Evolutionary conservation across 108 stramenopile genomes (phyloP), one percentile per base, ranked within the genome.

Genomic region (Cyclotella sp.): DNA sequence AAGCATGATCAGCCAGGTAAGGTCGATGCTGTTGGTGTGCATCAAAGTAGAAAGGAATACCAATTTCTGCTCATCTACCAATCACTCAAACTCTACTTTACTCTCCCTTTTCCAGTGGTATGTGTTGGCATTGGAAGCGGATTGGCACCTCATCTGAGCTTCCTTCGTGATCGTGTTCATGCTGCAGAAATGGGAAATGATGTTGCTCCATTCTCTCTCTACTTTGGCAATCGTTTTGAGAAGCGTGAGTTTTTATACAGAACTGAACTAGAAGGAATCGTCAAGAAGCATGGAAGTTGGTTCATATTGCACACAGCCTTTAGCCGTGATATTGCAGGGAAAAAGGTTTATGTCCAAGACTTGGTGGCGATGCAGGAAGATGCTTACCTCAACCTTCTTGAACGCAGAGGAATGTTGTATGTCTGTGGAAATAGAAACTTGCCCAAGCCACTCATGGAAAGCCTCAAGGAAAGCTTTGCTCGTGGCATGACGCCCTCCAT

Each of bases 311-410:
- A 87, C 70, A 71, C 85, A 66, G 97, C 97, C 5, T 97, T 97
- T 77, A 91, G 89, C 53, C 87, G 97, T 9, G 93, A 97, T 64
- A 78, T 76, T 44, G 57, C 52, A 27, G 81, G 77, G 12, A 87
- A 89, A 58, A 97, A 97, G 76, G 88, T 94, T 0, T 97, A 97
- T 62, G 97, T 97, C 49, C 96, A 97, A 85, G 88, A 95, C 55
- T 82, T 93, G 46, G 87, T 95, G 52, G 82, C 73, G 21, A 52
- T 83, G 27, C 84, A 87, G 10, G 83, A 88, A 24, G 91, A 89
- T 72, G 75, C 83, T 3, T 75, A 81, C 16, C 26, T 70, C 24
- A 73, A 77, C 47, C 68, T 85, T 0, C 73, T 83, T 42, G 68
- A 88, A 0, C 62, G 58, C 16, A 46, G 66, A 15, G 87, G 87